Conservation (phyloP, 2,329 filamentous ascomycete species). For the Sporothrix variecibatus region DNA sequence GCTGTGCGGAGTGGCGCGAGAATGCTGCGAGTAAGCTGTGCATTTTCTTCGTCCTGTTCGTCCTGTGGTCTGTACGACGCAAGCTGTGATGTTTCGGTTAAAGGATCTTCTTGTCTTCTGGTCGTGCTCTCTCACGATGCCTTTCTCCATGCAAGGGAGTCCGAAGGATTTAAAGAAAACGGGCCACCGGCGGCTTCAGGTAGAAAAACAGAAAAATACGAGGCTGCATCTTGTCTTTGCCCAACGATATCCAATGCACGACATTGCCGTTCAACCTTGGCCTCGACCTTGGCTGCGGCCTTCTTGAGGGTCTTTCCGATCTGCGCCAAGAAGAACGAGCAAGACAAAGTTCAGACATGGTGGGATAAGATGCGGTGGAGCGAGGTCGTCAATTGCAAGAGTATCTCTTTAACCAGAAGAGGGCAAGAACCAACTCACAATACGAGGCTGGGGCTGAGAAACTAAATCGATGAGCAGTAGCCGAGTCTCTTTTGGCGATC, state of each 20-base stretch:
- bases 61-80: not conserved
- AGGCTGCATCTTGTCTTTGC: not conserved
- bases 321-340: not conserved
- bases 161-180: not conserved
- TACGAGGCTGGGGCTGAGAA: slow-evolving; percentile 22
- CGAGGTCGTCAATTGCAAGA: not conserved
- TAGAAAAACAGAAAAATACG: not conserved
- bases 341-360: not conserved
- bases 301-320: not conserved
- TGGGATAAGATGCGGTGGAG: not conserved
- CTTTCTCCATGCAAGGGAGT: not conserved
- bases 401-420: not conserved
- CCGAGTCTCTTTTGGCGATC: not conserved
- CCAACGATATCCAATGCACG: not conserved
- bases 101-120: not conserved
- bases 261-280: not conserved
- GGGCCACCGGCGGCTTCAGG: not conserved
- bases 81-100: not conserved
- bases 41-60: not conserved
- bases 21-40: not conserved
- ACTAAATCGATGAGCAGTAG: not conserved
- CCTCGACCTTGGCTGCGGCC: not conserved
- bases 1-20: not conserved
- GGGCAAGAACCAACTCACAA: slow-evolving; percentile 10
- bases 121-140: not conserved